phyloP scores from a whole-genome alignment of 2,329 filamentous ascomycete genomes.

The Drechslerella dactyloides region DNA sequence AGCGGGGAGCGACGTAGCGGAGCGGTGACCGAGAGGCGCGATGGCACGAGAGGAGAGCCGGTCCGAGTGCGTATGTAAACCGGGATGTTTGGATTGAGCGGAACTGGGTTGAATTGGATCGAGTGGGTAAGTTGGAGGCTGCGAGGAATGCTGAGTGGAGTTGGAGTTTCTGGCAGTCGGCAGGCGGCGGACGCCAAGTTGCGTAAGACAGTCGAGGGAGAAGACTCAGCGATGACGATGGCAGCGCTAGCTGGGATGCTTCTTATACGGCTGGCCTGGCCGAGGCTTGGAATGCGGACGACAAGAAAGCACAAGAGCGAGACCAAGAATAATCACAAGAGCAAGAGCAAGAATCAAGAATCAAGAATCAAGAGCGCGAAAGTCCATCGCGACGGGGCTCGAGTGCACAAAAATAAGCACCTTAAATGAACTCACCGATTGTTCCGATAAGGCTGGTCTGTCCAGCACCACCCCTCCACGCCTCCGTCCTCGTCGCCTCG shows the following conservation, averaged over 20 bases:
- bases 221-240: not conserved
- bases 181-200: conserved; percentile 9
- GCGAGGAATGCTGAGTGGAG: not conserved
- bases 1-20: not conserved
- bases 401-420: not conserved
- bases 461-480: too few species aligned
- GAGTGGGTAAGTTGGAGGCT: not conserved
- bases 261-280: not conserved
- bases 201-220: not conserved
- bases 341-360: too few species aligned
- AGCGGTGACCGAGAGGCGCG: not conserved
- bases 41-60: not conserved
- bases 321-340: conserved; percentile 1
- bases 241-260: not conserved
- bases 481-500: too few species aligned
- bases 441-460: too few species aligned
- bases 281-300: not conserved
- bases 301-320: not conserved
- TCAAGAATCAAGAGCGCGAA: too few species aligned
- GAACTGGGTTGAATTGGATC: not conserved
- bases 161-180: not conserved
- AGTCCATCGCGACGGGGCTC: not conserved
- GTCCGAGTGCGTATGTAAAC: not conserved
- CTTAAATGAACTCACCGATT: too few species aligned
- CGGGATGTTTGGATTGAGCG: not conserved